Evolutionary conservation across 306 rosid genomes (phyloP).

Genomic region (Sicyos edulis): DNA sequence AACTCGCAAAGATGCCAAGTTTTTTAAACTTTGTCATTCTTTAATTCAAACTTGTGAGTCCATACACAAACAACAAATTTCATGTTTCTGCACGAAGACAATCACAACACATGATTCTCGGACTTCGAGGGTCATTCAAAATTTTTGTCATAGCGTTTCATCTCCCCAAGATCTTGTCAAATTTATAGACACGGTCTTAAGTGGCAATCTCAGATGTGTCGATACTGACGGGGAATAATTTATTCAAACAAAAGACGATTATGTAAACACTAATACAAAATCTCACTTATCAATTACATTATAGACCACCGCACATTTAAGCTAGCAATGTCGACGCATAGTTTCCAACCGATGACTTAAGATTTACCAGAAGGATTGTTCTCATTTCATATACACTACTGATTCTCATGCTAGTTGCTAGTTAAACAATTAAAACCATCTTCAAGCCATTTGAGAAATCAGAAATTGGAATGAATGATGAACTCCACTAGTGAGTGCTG

Average conservation of each 20-base stretch:
- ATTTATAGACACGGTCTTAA: slow-evolving; percentile 34
- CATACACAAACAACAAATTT: slow-evolving; percentile 32
- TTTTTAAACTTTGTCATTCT: slow-evolving; percentile 37
- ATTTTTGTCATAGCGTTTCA: slow-evolving; percentile 33
- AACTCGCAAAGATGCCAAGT: slow-evolving; percentile 42
- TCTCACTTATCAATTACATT: neutral
- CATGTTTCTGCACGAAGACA: slow-evolving; percentile 25
- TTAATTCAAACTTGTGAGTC: slow-evolving; percentile 41
- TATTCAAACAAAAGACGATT: neutral
- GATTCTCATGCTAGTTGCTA: neutral
- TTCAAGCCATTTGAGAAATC: neutral
- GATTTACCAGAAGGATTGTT: neutral
- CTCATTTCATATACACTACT: neutral
- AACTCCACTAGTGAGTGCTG: neutral
- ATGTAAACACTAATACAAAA: neutral
- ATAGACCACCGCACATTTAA: slow-evolving; percentile 18
- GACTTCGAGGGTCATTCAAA: slow-evolving; percentile 33
- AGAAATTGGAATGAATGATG: slow-evolving; percentile 15
- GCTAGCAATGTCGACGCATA: slow-evolving; percentile 10
- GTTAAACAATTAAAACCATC: neutral
- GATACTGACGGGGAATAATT: neutral
- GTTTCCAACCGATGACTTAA: neutral
- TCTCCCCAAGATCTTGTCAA: slow-evolving; percentile 52
- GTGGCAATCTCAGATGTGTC: neutral
- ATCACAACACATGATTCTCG: slow-evolving; percentile 31